A percentile compares a stretch with the other conserved stretches of the same genome.
Conservation (phyloP, 1,139 yeast genomes). For the Hyphopichia buzzinii region DNA sequence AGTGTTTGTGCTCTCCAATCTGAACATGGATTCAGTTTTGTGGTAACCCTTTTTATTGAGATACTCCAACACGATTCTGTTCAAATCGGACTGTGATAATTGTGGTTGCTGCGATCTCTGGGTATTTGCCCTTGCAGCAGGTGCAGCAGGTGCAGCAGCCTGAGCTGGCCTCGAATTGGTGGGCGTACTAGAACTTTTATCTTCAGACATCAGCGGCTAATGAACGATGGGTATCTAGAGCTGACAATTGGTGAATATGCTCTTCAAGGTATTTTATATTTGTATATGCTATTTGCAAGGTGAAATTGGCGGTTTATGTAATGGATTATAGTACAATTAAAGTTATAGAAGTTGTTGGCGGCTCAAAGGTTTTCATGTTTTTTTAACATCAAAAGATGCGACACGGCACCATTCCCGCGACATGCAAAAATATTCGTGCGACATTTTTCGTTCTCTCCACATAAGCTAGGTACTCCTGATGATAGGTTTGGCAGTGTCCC, state of each 20-base stretch:
- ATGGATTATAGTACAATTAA: too few relatives aligned
- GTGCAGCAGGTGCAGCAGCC: not conserved
- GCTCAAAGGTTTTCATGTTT: too few relatives aligned
- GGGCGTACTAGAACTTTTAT: not conserved
- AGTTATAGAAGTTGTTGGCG: too few relatives aligned
- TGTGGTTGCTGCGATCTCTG: conserved; percentile 31
- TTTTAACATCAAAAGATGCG: too few relatives aligned
- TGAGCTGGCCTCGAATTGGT: not conserved
- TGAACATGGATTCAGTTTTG: conserved; percentile 87
- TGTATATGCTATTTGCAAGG: too few relatives aligned
- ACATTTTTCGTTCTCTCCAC: not conserved
- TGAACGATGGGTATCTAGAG: too few relatives aligned
- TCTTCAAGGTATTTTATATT: too few relatives aligned
- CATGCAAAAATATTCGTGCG: too few relatives aligned
- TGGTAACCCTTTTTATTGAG: conserved; percentile 92
- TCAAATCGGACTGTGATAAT: conserved; percentile 72
- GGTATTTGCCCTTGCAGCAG: not conserved
- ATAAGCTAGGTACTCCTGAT: conserved; percentile 14
- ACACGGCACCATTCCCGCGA: too few relatives aligned
- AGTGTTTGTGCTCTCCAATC: conserved; percentile 80
- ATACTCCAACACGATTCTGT: conserved; percentile 87
- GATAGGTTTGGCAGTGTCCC: conserved; percentile 85
- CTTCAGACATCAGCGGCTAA: not conserved
- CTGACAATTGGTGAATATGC: too few relatives aligned
- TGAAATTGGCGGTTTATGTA: too few relatives aligned